Base-by-base conservation (phyloP, 2,329 filamentous ascomycete species). In the Cercospora brassicicola region DNA sequence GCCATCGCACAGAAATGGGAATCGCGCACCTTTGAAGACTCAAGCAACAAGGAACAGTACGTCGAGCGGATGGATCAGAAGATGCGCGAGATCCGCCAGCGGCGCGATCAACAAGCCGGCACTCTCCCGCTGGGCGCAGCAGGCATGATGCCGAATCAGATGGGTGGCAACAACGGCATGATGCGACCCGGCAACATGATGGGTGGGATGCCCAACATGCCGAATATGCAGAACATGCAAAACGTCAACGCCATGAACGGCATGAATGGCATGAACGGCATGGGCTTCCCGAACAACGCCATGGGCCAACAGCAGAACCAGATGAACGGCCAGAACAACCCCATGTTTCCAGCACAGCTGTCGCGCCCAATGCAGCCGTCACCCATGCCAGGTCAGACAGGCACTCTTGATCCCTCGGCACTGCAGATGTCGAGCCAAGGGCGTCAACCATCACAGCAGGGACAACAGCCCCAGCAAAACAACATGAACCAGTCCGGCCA, bases 201-300 rank as follows among this genome's bases (percentile, higher is more conserved):
- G 55, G 78, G 79, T 31, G 42, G 31, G 10, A 61, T 67, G 62
- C 67, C 67, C 28, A 68, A 63, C 69, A 70, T 61, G 53, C 45
- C 60, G 13, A 69, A 67, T 36, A 62, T 59, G 26, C 63, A 63
- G 28, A 69, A 70, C 57, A 82, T 86, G 55, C 78, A 79, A 42
- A 62, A 64, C 51, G 63, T 65, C 59, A 67, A 69, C 57, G 67
- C 66, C 53, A 72, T 71, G 62, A 51, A 66, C 59, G 72, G 64
- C 63, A 76, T 73, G 66, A 61, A 61, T 62, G 62, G 62, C 13
- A 45, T 67, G 33, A 74, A 69, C 68, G 69, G 63, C 62, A 76
- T 72, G 68, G 55, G 63, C 42, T 67, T 70, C 23, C 59, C 60
- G 39, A 68, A 69, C 28, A 62, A 63, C 59, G 62, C 53, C 56